phyloP scores from a whole-genome alignment of 805 yeast genomes.

The Candida maesae region DNA sequence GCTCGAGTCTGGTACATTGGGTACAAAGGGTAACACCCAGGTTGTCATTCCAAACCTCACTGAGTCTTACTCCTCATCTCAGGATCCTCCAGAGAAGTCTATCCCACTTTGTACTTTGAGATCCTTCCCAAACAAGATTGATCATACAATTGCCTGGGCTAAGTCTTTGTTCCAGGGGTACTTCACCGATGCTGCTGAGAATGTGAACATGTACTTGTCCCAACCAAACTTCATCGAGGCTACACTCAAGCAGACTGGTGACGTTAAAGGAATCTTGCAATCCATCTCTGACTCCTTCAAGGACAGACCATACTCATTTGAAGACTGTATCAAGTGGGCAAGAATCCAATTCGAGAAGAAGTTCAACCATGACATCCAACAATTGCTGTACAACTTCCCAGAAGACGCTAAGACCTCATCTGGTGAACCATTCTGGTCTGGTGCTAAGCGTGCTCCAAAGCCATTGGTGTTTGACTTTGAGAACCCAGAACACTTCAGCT shows the following conservation, averaged over 20 bases:
- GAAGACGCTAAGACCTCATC: conserved; percentile 83
- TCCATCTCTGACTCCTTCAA: conserved; percentile 72
- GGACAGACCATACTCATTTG: conserved; percentile 83
- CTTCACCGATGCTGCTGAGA: conserved; percentile 87
- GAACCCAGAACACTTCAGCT: conserved; percentile 75
- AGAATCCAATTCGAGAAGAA: conserved; percentile 82
- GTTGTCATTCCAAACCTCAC: conserved; percentile 91
- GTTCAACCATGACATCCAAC: conserved; percentile 81
- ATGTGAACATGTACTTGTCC: conserved; percentile 83
- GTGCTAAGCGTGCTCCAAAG: conserved; percentile 93
- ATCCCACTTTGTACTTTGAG: conserved; percentile 96
- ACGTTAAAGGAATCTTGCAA: conserved; percentile 81
- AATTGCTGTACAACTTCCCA: conserved; percentile 92
- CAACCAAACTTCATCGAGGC: conserved; percentile 93
- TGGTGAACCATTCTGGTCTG: conserved; percentile 97
- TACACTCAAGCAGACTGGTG: conserved; percentile 87
- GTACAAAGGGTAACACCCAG: conserved; percentile 98
- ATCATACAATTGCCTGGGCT: conserved; percentile 99
- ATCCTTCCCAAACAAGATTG: conserved; percentile 97
- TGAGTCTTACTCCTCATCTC: conserved; percentile 93
- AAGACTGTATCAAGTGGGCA: conserved; percentile 95
- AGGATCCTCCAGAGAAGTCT: conserved; percentile 98
- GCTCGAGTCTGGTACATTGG: conserved; percentile 94
- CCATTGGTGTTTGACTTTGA: conserved; percentile 76
- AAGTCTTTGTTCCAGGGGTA: conserved; percentile 90